A percentile compares a stretch with the other conserved stretches of the same genome.
Evolutionary conservation across 176 grass and related monocot species (phyloP).

Genomic region (Oryza punctata): DNA sequence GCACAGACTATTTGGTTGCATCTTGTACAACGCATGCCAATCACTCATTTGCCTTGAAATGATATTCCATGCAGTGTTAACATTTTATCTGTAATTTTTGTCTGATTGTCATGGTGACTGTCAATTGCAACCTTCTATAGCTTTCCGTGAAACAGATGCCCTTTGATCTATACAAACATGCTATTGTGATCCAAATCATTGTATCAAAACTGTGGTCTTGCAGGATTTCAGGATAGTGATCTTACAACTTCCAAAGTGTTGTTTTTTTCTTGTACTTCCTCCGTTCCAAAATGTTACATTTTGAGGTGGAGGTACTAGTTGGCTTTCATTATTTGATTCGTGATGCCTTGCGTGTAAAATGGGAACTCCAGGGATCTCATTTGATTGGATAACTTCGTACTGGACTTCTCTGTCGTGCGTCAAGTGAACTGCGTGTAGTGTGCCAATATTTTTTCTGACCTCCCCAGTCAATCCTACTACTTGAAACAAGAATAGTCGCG

Average conservation of each 20-base stretch:
- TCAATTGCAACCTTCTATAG: neutral
- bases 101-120: neutral
- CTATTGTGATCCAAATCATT: neutral
- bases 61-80: neutral
- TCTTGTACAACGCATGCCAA: neutral
- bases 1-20: constrained; percentile 18
- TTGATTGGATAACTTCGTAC: neutral
- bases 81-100: too few species aligned
- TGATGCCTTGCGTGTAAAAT: too few species aligned
- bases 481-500: too few species aligned
- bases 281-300: too few species aligned
- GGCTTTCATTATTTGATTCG: too few species aligned
- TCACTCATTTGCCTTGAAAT: constrained; percentile 16
- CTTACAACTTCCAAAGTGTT: neutral
- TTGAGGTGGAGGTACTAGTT: too few species aligned
- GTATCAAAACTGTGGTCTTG: neutral
- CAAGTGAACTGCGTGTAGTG: neutral
- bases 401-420: neutral
- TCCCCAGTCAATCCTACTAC: neutral
- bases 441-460: neutral
- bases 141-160: neutral
- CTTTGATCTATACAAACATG: too few species aligned
- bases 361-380: neutral
- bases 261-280: too few species aligned
- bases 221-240: neutral